Evolutionary conservation across 768 basidiomycete species (phyloP).

Genomic region (Tephrocybe rancida): DNA sequence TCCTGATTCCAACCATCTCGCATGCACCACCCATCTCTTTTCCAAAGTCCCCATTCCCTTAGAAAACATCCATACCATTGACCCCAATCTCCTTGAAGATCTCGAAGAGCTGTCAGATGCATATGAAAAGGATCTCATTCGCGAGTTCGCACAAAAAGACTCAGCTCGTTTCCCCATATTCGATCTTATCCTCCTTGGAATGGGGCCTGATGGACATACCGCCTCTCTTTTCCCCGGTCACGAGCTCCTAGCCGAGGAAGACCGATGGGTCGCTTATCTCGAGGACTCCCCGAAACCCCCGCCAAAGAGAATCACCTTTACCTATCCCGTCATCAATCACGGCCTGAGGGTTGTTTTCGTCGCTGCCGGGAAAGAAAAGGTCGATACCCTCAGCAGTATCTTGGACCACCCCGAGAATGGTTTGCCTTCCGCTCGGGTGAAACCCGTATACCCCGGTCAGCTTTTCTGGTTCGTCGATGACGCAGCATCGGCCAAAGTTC

Average conservation of each 20-base stretch:
- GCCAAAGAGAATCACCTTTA: constrained; percentile 86
- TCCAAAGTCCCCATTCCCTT: constrained; percentile 79
- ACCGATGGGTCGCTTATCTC: constrained; percentile 94
- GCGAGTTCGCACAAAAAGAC: constrained; percentile 89
- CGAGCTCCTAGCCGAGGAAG: constrained; percentile 76
- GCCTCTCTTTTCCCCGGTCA: constrained; percentile 98
- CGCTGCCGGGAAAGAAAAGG: constrained; percentile 81
- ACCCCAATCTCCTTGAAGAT: constrained; percentile 64
- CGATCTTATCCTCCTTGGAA: constrained; percentile 94
- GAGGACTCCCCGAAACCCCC: constrained; percentile 96
- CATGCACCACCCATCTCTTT: constrained; percentile 75
- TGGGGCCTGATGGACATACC: constrained; percentile 99
- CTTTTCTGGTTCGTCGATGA: constrained; percentile 96
- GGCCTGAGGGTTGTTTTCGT: constrained; percentile 90
- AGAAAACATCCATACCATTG: constrained; percentile 83
- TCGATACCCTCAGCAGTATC: constrained; percentile 68
- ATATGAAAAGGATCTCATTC: constrained; percentile 85
- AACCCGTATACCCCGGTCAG: constrained; percentile 76
- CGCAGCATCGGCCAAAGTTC: constrained; percentile 67
- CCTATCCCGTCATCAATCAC: constrained; percentile 89
- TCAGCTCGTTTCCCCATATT: constrained; percentile 96
- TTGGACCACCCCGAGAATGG: constrained; percentile 80
- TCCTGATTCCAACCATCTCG: constrained; percentile 88
- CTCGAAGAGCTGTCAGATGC: constrained; percentile 80
- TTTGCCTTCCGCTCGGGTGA: constrained; percentile 83